These are phyloP conservation scores for Pelargonium australe DNA, from an alignment of 441 rosid genomes.

Conservation along the genomic window DNA sequence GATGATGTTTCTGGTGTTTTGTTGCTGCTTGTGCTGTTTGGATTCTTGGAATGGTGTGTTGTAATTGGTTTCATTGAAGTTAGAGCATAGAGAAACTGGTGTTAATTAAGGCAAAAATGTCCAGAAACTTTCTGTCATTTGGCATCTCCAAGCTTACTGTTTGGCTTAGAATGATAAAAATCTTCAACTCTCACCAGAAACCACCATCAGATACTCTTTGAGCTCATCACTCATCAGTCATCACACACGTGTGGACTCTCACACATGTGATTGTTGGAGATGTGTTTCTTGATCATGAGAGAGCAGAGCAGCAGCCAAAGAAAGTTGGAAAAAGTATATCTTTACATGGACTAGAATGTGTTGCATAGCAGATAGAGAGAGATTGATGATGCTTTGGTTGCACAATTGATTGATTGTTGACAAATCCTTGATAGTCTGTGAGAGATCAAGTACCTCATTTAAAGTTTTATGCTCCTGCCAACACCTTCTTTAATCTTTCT, in stretches of 20 bases:
- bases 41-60: neutral
- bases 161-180: neutral
- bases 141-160: no score
- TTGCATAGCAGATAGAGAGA: neutral
- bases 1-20: neutral
- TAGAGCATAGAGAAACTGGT: neutral
- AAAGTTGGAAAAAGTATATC: no score
- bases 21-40: neutral
- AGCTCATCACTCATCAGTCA: neutral
- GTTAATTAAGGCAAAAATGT: no score
- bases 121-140: no score
- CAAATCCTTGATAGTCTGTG: neutral
- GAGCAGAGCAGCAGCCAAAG: no score
- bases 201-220: neutral
- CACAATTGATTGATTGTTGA: neutral
- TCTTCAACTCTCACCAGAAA: neutral
- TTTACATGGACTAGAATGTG: no score
- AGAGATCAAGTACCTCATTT: neutral
- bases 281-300: no score
- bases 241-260: no score
- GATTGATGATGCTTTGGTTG: neutral
- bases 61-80: neutral
- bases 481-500: neutral
- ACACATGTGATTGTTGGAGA: no score
- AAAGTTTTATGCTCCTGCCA: conserved; percentile 2